Base-by-base conservation (phyloP, 2,329 filamentous ascomycete genomes). In the Plectosphaerella plurivora region DNA sequence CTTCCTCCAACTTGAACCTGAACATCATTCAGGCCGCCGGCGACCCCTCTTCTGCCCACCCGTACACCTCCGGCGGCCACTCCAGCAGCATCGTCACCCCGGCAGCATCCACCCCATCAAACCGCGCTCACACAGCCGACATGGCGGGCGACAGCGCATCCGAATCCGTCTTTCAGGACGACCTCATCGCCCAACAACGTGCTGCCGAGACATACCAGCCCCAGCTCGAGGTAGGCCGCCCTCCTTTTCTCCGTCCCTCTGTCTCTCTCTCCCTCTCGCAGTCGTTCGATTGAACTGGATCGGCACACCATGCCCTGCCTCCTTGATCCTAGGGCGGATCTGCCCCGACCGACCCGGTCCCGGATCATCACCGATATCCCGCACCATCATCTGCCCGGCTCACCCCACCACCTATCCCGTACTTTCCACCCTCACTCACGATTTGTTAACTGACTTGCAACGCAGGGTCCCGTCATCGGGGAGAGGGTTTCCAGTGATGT, bases 391-490 rank as follows among this genome's bases (percentile, higher is more conserved):
- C 36, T 50, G 45, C 51, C 35, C 28, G 28, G 8, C 22, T 22
- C 22, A 22, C 28, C 28, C 28, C 11, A 12, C 28, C 28, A 33
- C 28, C 8, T 33, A 9, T 10, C 28, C 28, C 28, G 28, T 33
- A 8, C 11, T 10, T 12, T 33, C 28, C 28, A 33, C 8, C 11
- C 11, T 12, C 28, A 9, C 11, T 33, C 4, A 33, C 28, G 28
- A 12, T 10, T 46, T 46, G n/a, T 47, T 37, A 12, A 15, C 46
- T 15, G 16, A 39, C 37, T 14, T 20, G 41, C 57, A 68, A 33
- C 28, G 8, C 18, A 97, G 93, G 91, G 91, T 52, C 89, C 90
- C 55, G 77, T 92, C 48, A 88, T 97, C 59, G 89, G 91, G 62
- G 80, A 87, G 55, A 89, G 88, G 70, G 83, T 84, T 63, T 82